Conservation (phyloP, 106 monocot species). For the Allium cepa region DNA sequence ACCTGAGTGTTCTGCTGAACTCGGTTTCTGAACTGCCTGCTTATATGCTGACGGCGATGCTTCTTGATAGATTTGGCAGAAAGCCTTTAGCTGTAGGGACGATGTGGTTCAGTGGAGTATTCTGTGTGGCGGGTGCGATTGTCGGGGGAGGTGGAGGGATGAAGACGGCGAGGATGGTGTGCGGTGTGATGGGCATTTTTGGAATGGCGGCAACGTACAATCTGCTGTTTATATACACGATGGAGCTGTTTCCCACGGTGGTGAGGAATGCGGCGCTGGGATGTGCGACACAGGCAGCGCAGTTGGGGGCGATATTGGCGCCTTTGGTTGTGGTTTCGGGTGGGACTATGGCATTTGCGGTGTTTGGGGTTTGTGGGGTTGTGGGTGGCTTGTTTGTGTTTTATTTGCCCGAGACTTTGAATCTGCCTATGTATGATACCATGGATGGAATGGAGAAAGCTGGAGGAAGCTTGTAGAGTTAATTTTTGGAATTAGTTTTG, state of each 20-base stretch:
- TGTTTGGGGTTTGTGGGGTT: conserved; percentile 48
- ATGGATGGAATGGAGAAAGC: conserved; percentile 50
- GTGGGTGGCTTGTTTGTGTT: conserved; percentile 32
- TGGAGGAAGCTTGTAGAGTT: conserved; percentile 6
- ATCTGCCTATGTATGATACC: conserved; percentile 54
- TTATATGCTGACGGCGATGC: conserved; percentile 36
- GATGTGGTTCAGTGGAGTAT: conserved; percentile 62
- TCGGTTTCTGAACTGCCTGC: conserved; percentile 75
- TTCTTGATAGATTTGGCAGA: conserved; percentile 52
- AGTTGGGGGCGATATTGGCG: conserved; percentile 71
- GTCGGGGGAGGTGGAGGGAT: conserved; percentile 10
- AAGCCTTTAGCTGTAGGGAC: conserved; percentile 46
- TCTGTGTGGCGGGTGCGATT: conserved; percentile 35
- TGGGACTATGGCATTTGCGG: conserved; percentile 27
- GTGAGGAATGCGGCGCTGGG: conserved; percentile 82
- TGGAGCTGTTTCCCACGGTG: conserved; percentile 84
- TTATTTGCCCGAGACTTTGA: conserved; percentile 65
- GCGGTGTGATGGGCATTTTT: conserved; percentile 74
- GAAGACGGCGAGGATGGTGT: conserved; percentile 32
- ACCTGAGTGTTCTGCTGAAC: conserved; percentile 66
- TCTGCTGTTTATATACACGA: conserved; percentile 60
- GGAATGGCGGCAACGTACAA: conserved; percentile 86
- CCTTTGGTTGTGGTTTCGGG: conserved; percentile 68
- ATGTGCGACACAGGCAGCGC: conserved; percentile 51
- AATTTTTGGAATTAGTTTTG: too few relatives aligned